phyloP scores from a whole-genome alignment of 345 rosid genomes.

The Gossypium sturtianum region DNA sequence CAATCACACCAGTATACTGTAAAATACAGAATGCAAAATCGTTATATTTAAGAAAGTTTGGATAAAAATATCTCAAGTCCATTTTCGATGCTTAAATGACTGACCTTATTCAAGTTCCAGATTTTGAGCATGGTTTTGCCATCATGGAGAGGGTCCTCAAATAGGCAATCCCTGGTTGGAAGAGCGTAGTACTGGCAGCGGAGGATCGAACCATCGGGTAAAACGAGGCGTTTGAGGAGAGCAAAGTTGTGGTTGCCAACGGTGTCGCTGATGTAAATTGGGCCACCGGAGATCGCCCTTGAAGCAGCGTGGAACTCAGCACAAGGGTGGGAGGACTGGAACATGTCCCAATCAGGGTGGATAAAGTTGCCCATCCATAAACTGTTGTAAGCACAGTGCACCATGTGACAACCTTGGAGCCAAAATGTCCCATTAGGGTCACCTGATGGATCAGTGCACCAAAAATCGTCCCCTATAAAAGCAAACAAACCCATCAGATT shows the following conservation, averaged over 20 bases:
- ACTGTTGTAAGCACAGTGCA: constrained; percentile 98
- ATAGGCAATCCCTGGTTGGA: constrained; percentile 85
- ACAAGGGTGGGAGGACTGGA: constrained; percentile 94
- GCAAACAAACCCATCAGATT: background rate
- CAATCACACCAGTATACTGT: constrained; percentile 79
- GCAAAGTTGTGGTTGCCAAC: constrained; percentile 81
- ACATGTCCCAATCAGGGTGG: constrained; percentile 99
- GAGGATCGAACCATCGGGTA: constrained; percentile 77
- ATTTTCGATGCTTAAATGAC: background rate
- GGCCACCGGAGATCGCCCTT: constrained; percentile 91
- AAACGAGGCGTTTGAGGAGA: constrained; percentile 57
- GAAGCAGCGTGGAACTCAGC: constrained; percentile 97
- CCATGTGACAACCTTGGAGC: constrained; percentile 99
- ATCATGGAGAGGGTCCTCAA: constrained; percentile 91
- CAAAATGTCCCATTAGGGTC: constrained; percentile 94
- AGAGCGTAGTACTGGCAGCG: constrained; percentile 86
- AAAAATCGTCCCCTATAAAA: constrained; percentile 79
- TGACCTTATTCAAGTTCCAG: constrained; percentile 95
- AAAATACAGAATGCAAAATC: background rate
- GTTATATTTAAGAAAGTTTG: background rate
- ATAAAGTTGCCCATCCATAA: constrained; percentile 99
- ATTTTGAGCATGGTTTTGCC: constrained; percentile 98
- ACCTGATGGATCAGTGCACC: constrained; percentile 98
- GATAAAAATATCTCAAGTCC: background rate
- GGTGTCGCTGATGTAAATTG: constrained; percentile 72